Base-by-base conservation (phyloP, 371 early-diverging fungal species). In the Lichtheimia ornata region DNA sequence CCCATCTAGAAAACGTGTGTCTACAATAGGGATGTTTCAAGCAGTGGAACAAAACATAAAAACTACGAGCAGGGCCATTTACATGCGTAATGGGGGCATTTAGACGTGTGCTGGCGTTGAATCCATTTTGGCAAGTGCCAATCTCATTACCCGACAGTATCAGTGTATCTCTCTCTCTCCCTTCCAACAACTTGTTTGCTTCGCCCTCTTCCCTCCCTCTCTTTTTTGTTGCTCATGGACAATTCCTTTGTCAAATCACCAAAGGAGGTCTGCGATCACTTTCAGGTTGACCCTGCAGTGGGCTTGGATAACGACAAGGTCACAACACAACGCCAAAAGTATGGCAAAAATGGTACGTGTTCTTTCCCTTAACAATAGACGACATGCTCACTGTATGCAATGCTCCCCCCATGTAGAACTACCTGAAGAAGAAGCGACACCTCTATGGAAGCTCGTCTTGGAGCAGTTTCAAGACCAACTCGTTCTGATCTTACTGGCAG, bases 381-480 rank as follows among this genome's bases (percentile, higher is more conserved):
- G 18, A 47, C n/a, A 5, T 35, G 40, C 50, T 59, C 51, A 40
- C 18, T 28, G 52, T 35, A 43, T 40, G 28, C 11, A n/a, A 13
- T 15, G 13, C 22, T 27, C 17, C 24, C 40, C 3, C 22, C 27
- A 17, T 61, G 5, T 69, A 87, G 92, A 88, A 70, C 77, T 94
- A 25, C 90, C 92, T 56, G 87, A 87, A 58, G 91, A 94, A 56
- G 94, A 94, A 56, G 73, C 90, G 1, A 96, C 96, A 5, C 95
- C 99, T 20, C 74, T 97, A 12, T 95, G 94, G 89, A 79, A 92
- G 65, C 84, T 97, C 60, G 89, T 98, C 56, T 69, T 94, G 61
- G 98, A 95, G 70, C 98, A 98, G 78, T 98, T 98, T 74, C 83
- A 97, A 79, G 99, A 98, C 79, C 96, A 97, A 73, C 90, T 98